Evolutionary conservation across 2,329 filamentous ascomycete species (phyloP).

Genomic region (Aureobasidium sp.): DNA sequence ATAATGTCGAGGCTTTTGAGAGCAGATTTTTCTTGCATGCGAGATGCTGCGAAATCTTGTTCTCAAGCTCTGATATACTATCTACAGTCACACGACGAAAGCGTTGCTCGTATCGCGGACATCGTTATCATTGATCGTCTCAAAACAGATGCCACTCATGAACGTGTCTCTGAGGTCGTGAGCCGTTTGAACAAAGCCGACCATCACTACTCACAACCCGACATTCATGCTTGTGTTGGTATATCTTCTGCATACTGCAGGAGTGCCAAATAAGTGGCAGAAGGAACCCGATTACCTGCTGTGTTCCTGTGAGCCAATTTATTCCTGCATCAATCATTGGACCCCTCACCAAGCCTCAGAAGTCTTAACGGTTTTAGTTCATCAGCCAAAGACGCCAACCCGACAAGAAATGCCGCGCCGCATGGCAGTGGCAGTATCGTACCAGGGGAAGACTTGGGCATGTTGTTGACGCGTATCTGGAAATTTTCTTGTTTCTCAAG

Average conservation of each 20-base stretch:
- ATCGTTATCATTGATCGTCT: background rate
- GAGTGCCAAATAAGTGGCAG: background rate
- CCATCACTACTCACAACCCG: background rate
- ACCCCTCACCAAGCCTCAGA: conserved; percentile 4
- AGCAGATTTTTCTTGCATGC: background rate
- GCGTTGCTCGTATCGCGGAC: background rate
- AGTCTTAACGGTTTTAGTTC: conserved; percentile 13
- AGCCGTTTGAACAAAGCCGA: background rate
- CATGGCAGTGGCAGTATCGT: conserved; percentile 11
- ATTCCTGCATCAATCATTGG: background rate
- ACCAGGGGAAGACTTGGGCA: background rate
- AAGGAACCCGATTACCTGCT: background rate
- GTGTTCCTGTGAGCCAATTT: conserved; percentile 7
- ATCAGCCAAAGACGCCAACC: conserved; percentile 10
- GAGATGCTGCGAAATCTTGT: background rate
- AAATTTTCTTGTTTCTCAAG: background rate
- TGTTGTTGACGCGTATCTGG: background rate
- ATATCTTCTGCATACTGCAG: background rate
- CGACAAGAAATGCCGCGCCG: conserved; percentile 14
- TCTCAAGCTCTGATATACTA: background rate
- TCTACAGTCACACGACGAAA: background rate
- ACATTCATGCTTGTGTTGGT: background rate
- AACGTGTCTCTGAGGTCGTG: background rate
- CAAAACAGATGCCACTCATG: background rate
- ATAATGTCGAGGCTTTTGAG: background rate